Conservation (phyloP, 2,329 filamentous ascomycete species). For the Fusarium palustre region DNA sequence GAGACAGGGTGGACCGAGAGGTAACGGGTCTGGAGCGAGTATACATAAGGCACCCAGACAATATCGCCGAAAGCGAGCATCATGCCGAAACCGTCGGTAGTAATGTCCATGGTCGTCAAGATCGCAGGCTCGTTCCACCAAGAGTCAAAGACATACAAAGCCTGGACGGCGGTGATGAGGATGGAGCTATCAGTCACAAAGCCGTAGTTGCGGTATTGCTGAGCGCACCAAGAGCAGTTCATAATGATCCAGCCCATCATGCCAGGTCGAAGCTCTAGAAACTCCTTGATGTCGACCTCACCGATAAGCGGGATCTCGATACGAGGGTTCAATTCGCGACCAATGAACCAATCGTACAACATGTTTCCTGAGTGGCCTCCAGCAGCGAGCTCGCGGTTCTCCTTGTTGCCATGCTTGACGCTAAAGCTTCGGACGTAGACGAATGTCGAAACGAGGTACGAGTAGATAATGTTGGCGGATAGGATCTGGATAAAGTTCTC, state of each 20-base stretch:
- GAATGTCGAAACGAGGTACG: constrained; percentile 77
- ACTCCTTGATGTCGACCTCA: constrained; percentile 90
- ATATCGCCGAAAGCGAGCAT: constrained; percentile 96
- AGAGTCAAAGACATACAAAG: constrained; percentile 84
- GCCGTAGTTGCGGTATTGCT: constrained; percentile 88
- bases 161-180: constrained; percentile 81
- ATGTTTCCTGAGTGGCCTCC: constrained; percentile 87
- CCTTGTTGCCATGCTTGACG: constrained; percentile 79
- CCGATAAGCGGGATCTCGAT: constrained; percentile 82
- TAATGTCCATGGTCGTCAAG: constrained; percentile 94
- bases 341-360: constrained; percentile 97
- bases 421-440: constrained; percentile 86
- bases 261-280: constrained; percentile 90
- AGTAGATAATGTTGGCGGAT: constrained; percentile 83
- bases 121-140: constrained; percentile 90
- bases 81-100: constrained; percentile 91
- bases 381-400: constrained; percentile 80
- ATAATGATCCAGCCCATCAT: constrained; percentile 90
- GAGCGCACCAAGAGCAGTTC: constrained; percentile 84
- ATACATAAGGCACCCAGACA: constrained; percentile 92
- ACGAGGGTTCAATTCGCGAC: constrained; percentile 92
- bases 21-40: constrained; percentile 86
- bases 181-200: constrained; percentile 87
- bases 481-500: constrained; percentile 90
- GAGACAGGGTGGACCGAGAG: constrained; percentile 83